Conservation (phyloP, 163 green algal species). For the Chloromonas sp. region DNA sequence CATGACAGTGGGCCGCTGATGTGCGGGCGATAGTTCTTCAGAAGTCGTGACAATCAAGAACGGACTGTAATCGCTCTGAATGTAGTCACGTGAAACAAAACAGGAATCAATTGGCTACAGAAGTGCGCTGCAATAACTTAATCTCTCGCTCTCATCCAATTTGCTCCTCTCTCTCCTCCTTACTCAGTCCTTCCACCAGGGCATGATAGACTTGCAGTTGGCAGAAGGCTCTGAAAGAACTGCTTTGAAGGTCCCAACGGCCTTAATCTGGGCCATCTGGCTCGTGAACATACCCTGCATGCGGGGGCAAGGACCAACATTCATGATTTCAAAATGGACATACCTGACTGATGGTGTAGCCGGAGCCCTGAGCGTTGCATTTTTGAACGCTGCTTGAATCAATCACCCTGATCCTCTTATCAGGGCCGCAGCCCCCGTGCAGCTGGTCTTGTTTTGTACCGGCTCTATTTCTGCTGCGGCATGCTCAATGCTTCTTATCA, state of each 20-base stretch:
- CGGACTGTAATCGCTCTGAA: too few relatives aligned
- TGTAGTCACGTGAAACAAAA: too few relatives aligned
- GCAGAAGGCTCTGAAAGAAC: background rate
- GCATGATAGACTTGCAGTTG: background rate
- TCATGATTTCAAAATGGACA: background rate
- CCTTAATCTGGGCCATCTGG: background rate
- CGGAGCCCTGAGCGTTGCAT: background rate
- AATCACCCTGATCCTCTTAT: background rate
- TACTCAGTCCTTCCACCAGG: background rate
- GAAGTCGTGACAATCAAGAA: too few relatives aligned
- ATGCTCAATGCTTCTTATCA: too few relatives aligned
- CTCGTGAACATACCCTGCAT: background rate
- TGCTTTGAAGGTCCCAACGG: background rate
- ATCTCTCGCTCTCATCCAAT: too few relatives aligned
- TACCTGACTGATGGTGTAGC: too few relatives aligned
- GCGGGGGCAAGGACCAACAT: background rate
- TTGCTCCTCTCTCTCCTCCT: too few relatives aligned
- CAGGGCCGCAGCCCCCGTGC: background rate
- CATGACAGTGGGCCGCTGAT: too few relatives aligned
- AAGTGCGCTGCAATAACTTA: too few relatives aligned
- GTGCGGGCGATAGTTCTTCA: too few relatives aligned
- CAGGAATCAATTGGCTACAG: too few relatives aligned
- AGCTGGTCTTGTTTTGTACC: background rate
- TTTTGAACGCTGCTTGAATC: background rate
- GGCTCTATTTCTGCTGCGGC: too few relatives aligned